Evolutionary conservation across 257 asterid genomes (phyloP).

Genomic region (Scutellaria minor): DNA sequence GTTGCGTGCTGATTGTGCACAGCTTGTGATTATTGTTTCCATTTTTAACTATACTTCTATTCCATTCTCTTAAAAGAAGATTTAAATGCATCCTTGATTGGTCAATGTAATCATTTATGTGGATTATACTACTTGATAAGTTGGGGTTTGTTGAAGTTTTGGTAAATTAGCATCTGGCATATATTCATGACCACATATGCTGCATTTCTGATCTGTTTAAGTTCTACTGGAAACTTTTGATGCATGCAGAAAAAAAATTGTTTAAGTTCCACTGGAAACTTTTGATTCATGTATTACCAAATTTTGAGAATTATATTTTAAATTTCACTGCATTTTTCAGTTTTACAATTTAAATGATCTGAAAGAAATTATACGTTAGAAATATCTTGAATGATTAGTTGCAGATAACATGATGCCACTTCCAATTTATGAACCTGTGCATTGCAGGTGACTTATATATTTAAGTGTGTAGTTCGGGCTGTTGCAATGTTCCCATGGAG

Average conservation of each 20-base stretch:
- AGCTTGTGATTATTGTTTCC: constrained; percentile 4
- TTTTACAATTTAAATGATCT: neutral
- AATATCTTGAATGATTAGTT: constrained; percentile 23
- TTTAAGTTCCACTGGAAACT: neutral
- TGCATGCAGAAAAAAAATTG: neutral
- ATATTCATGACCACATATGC: neutral
- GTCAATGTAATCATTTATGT: neutral
- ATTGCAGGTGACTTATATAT: constrained; percentile 67
- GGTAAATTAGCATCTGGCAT: neutral
- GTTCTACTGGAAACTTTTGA: neutral
- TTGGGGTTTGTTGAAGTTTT: neutral
- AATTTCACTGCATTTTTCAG: neutral
- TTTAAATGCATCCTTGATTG: neutral
- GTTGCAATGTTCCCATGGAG: constrained; percentile 71
- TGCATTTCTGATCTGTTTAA: neutral
- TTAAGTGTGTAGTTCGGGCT: constrained; percentile 71
- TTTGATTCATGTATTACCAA: neutral
- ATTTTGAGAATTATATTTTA: neutral
- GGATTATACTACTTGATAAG: constrained; percentile 7
- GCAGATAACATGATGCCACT: constrained; percentile 12
- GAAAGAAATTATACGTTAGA: constrained; percentile 5
- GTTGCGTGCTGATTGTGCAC: constrained; percentile 22
- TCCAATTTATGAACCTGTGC: constrained; percentile 20
- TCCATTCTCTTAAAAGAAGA: neutral
- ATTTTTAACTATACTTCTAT: neutral